phyloP scores from a whole-genome alignment of 2,329 filamentous ascomycete species.

The Apiospora saccharicola region DNA sequence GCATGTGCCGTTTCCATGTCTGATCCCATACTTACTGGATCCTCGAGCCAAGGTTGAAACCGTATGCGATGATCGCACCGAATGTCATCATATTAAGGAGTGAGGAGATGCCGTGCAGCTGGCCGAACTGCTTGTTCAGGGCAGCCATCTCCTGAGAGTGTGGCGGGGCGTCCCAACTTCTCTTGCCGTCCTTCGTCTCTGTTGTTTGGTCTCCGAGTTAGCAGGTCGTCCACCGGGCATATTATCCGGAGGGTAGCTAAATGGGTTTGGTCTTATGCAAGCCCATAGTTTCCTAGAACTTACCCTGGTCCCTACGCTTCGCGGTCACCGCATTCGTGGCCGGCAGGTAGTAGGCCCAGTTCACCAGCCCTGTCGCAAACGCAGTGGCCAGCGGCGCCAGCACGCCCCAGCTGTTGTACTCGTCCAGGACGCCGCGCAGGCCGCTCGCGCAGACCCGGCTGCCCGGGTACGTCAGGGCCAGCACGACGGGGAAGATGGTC shows the following conservation, averaged over 20 bases:
- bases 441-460: conserved; percentile 56
- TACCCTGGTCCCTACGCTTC: conserved; percentile 81
- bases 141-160: conserved; percentile 85
- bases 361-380: conserved; percentile 74
- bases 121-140: conserved; percentile 80
- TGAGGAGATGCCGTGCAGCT: conserved; percentile 82
- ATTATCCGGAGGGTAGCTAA: background rate
- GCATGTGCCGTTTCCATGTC: background rate
- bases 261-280: background rate
- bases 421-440: conserved; percentile 63
- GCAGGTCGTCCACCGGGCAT: background rate
- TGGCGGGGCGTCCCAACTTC: conserved; percentile 78
- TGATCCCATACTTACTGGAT: conserved; percentile 51
- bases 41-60: conserved; percentile 73
- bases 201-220: conserved; percentile 8
- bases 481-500: conserved; percentile 72
- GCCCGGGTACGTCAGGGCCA: conserved; percentile 84
- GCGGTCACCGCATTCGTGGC: conserved; percentile 77
- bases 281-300: conserved; percentile 35
- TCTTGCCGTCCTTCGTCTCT: conserved; percentile 91
- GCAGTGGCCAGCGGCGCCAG: conserved; percentile 74
- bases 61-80: conserved; percentile 77
- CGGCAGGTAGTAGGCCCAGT: conserved; percentile 76
- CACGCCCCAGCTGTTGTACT: conserved; percentile 68
- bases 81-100: conserved; percentile 79